A percentile compares a stretch with the other conserved stretches of the same genome.
These are phyloP conservation scores for Blastobotrys proliferans DNA, from an alignment of 1,139 yeast species.

Conservation along the genomic window DNA sequence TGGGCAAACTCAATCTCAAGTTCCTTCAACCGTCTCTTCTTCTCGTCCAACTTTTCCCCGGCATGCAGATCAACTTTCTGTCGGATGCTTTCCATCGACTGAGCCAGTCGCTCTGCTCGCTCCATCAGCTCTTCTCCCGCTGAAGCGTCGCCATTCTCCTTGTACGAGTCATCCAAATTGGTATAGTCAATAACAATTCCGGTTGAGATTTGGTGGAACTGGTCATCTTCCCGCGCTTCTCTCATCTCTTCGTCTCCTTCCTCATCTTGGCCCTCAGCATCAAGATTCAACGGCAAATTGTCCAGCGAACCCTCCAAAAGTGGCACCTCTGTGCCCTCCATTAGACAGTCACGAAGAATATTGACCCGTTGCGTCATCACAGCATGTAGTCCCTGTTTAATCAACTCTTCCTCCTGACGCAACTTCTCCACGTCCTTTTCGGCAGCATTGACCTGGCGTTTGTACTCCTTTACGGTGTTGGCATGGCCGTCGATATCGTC, in stretches of 20 bases:
- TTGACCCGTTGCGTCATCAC: constrained; percentile 56
- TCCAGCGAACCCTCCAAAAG: constrained; percentile 54
- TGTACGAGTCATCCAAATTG: constrained; percentile 43
- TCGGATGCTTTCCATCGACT: constrained; percentile 57
- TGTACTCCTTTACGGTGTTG: constrained; percentile 11
- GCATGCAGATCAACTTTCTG: constrained; percentile 70
- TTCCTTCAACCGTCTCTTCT: constrained; percentile 54
- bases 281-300: constrained; percentile 41
- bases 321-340: constrained; percentile 68
- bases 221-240: constrained; percentile 18
- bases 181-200: constrained; percentile 56
- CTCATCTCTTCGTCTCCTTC: constrained; percentile 23
- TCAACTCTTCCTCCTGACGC: constrained; percentile 27
- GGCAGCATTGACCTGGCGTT: constrained; percentile 7
- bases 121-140: constrained; percentile 41
- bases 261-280: constrained; percentile 38
- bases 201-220: constrained; percentile 29
- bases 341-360: constrained; percentile 66
- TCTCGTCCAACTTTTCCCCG: constrained; percentile 66
- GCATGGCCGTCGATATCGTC: constrained; percentile 11
- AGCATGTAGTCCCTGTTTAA: constrained; percentile 40
- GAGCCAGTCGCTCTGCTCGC: constrained; percentile 49
- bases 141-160: constrained; percentile 33
- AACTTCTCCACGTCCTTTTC: constrained; percentile 19
- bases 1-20: constrained; percentile 62